phyloP scores from a whole-genome alignment of 345 rosid genomes.

The Eucalyptus fibrosa region DNA sequence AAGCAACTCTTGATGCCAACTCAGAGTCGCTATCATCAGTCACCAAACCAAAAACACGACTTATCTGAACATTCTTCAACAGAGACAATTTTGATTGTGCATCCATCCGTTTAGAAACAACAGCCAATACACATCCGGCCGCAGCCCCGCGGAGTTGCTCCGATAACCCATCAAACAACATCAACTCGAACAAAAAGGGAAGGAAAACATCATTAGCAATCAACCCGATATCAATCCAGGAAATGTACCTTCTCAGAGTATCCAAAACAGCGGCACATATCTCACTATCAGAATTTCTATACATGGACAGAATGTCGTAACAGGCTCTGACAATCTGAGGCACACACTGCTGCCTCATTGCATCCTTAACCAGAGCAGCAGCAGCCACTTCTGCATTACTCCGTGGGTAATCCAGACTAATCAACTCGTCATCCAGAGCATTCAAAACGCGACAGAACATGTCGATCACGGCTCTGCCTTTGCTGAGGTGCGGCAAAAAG shows the following conservation, averaged over 20 bases:
- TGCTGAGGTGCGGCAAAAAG: slow-evolving; percentile 45
- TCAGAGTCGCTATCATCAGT: slow-evolving; percentile 55
- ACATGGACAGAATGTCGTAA: slow-evolving; percentile 64
- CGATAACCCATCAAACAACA: slow-evolving; percentile 44
- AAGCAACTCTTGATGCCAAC: slow-evolving; percentile 44
- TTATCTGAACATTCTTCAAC: slow-evolving; percentile 55
- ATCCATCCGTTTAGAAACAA: slow-evolving; percentile 88
- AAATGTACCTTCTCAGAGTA: slow-evolving; percentile 70
- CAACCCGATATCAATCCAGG: slow-evolving; percentile 90
- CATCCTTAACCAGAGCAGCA: slow-evolving; percentile 78
- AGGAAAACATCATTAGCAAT: slow-evolving; percentile 65
- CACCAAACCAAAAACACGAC: slow-evolving; percentile 53
- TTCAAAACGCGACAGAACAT: slow-evolving; percentile 91
- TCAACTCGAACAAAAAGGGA: slow-evolving; percentile 66
- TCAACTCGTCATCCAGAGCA: slow-evolving; percentile 81
- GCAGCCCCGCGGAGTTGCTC: slow-evolving; percentile 78
- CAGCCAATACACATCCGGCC: slow-evolving; percentile 75
- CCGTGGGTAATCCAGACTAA: slow-evolving; percentile 84
- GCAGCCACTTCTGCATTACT: slow-evolving; percentile 46
- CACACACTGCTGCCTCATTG: slow-evolving; percentile 94
- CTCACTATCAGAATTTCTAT: slow-evolving; percentile 58
- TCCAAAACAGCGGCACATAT: slow-evolving; percentile 60
- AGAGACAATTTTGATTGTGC: slow-evolving; percentile 55
- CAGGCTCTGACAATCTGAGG: slow-evolving; percentile 78
- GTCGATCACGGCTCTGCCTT: slow-evolving; percentile 64